A percentile compares a stretch with the other conserved stretches of the same genome.
phyloP scores from a whole-genome alignment of 1,284 basidiomycete species.

The Puccinia horiana region DNA sequence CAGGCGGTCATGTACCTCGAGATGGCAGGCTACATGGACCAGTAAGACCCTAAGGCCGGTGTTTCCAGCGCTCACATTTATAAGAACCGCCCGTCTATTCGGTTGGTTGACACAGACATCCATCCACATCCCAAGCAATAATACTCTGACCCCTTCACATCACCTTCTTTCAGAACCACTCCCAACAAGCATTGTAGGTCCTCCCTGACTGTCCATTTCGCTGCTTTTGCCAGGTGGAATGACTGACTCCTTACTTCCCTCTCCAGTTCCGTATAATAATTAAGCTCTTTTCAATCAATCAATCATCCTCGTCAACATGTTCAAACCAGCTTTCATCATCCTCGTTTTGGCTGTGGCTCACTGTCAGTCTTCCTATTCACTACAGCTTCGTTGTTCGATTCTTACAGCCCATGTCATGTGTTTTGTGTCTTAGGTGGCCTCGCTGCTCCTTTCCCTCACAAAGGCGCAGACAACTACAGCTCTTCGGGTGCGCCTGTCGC shows the following conservation, averaged over 20 bases:
- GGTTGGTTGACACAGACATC: too few relatives aligned
- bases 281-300: not conserved
- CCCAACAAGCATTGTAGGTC: too few relatives aligned
- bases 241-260: not conserved
- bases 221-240: not conserved
- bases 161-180: too few relatives aligned
- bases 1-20: not conserved
- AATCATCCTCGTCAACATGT: not conserved
- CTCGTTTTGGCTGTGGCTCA: not conserved
- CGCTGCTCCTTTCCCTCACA: not conserved
- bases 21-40: not conserved
- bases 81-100: too few relatives aligned
- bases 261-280: too few relatives aligned
- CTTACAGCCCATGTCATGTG: not conserved
- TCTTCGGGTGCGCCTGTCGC: not conserved
- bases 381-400: not conserved
- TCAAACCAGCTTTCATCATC: conserved; percentile 1
- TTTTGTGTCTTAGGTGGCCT: not conserved
- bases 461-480: not conserved
- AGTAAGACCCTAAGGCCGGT: not conserved
- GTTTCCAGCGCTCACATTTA: not conserved
- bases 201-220: too few relatives aligned
- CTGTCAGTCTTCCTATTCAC: not conserved
- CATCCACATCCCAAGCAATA: too few relatives aligned
- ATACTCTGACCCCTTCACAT: too few relatives aligned